phyloP scores from a whole-genome alignment of 805 yeast species.

The Candida peoriensis region DNA sequence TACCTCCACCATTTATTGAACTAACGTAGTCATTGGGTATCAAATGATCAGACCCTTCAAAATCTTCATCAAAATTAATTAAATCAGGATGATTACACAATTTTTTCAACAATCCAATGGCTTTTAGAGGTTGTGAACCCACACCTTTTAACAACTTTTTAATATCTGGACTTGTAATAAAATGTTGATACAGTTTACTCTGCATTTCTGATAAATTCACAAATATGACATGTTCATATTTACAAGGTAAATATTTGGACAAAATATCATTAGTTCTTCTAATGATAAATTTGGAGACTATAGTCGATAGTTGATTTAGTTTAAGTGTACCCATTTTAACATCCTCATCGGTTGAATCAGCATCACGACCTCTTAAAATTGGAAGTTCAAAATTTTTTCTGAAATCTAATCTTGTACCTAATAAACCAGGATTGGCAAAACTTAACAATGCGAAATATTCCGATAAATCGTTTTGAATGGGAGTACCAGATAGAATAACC shows the following conservation, averaged over 20 bases:
- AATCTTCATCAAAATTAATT: conserved; percentile 67
- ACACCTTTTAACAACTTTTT: conserved; percentile 57
- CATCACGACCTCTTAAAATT: conserved; percentile 83
- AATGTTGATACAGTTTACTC: conserved; percentile 59
- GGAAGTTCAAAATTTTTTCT: conserved; percentile 77
- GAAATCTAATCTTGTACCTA: conserved; percentile 82
- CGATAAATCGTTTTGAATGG: conserved; percentile 90
- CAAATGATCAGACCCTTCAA: conserved; percentile 59
- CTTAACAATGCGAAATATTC: conserved; percentile 88
- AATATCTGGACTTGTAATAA: conserved; percentile 75
- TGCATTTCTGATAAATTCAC: conserved; percentile 81
- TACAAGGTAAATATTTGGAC: conserved; percentile 90
- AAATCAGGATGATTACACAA: conserved; percentile 93
- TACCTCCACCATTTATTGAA: conserved; percentile 39
- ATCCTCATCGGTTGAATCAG: conserved; percentile 80
- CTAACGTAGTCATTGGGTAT: conserved; percentile 72
- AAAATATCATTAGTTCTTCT: conserved; percentile 93
- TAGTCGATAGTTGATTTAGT: conserved; percentile 59
- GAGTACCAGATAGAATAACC: conserved; percentile 93
- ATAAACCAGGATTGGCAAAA: conserved; percentile 90
- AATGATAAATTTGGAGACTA: conserved; percentile 87
- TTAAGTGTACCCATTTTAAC: conserved; percentile 62
- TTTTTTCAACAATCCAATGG: conserved; percentile 84
- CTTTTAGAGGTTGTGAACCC: conserved; percentile 81
- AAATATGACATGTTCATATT: conserved; percentile 95